These are phyloP conservation scores for Kingdonia uniflora DNA, from an alignment of 164 flowering plant species.

Conservation along the genomic window DNA sequence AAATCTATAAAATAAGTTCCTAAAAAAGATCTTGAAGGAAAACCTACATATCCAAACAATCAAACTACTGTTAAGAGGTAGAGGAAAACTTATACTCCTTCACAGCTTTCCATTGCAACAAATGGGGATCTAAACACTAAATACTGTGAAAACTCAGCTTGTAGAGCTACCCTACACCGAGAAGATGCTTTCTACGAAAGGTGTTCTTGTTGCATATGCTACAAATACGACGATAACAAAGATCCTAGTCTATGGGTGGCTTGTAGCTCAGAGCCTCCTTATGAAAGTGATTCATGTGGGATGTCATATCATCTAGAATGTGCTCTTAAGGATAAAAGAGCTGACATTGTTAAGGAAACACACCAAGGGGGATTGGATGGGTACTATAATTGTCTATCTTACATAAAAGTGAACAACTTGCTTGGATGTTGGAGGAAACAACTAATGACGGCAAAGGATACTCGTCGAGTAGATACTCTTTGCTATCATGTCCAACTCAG, in stretches of 20 bases:
- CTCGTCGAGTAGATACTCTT: conserved; percentile 80
- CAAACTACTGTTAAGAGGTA: conserved; percentile 78
- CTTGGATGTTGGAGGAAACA: conserved; percentile 94
- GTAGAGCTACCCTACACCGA: conserved; percentile 50
- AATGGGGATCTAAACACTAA: conserved; percentile 18
- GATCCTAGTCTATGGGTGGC: conserved; percentile 96
- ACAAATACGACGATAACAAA: conserved; percentile 82
- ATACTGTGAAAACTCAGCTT: conserved; percentile 72
- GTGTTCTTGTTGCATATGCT: conserved; percentile 93
- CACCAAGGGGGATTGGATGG: conserved; percentile 61
- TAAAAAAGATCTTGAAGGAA: conserved; percentile 17
- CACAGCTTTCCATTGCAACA: conserved; percentile 28
- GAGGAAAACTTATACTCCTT: conserved; percentile 56
- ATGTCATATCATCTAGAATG: conserved; percentile 95
- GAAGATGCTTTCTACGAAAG: conserved; percentile 78
- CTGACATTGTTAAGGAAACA: conserved; percentile 57
- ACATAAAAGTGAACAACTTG: conserved; percentile 77
- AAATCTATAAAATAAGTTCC: conserved; percentile 21
- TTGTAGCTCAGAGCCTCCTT: conserved; percentile 73
- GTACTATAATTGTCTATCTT: conserved; percentile 61
- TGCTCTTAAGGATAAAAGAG: conserved; percentile 55
- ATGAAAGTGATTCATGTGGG: conserved; percentile 61
- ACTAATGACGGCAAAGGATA: conserved; percentile 62
- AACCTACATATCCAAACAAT: conserved; percentile 31
- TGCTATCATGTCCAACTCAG: conserved; percentile 70